Evolutionary conservation across 306 rosid species (phyloP), one percentile per base, ranked within the genome.

Genomic region (Ormosia emarginata): DNA sequence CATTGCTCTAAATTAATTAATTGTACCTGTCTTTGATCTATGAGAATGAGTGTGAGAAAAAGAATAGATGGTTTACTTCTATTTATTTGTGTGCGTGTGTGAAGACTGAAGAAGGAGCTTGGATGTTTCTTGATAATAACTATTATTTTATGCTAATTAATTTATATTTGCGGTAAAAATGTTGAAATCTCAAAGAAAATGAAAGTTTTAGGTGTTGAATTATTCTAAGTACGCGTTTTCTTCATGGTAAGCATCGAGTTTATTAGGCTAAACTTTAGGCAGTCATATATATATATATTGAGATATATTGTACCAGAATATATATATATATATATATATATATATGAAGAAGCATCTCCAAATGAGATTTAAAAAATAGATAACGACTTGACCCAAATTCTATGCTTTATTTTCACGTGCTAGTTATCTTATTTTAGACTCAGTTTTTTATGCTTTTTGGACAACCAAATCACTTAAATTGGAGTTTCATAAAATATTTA

Each of bases 1-100:
- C 91, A 88, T 88, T 17, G 43, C 15, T 66, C 14, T 52, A 7
- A 7, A 43, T 7, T 34, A 13, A 2, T 34, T 62, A 13, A 4
- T 78, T 66, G 15, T 33, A 18, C 0, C 6, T 46, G 7, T 74
- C 14, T 68, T 70, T 79, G 36, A 34, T 49, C 2, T 58, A 8
- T 61, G 30, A 33, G 8, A 18, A 13, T 58, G 62, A 34, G 47
- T 17, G 84, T 72, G 24, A 67, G 72, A n/a, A 74, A 34, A 0
- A 5, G 57, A 52, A n/a, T 12, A 52, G 24, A 5, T 67, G 67
- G 67, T 13, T 74, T 32, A 13, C 64, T 39, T 46, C 14, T 55
- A 84, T 83, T 50, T 63, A 63, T 80, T 61, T 71, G 2, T 3
- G 61, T 32, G 43, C 1, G 1, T 69, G 58, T 30, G 59, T 13